Conservation (phyloP, 83 land plant species). For the Picea engelmannii region DNA sequence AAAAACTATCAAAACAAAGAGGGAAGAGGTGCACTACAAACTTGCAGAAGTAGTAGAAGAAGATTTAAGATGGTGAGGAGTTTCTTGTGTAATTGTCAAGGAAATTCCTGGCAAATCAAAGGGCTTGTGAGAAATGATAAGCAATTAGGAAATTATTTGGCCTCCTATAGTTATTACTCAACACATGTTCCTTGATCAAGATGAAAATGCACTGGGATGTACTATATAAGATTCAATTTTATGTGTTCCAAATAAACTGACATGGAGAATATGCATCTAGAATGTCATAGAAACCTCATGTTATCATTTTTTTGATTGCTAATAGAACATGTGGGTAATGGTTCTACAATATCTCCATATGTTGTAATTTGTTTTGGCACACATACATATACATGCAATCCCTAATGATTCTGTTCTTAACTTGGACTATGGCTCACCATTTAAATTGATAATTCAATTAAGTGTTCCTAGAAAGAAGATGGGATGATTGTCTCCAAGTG, state of each 20-base stretch:
- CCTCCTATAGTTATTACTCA: no score
- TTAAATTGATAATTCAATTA: background rate
- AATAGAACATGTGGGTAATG: background rate
- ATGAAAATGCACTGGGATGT: no score
- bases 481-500: no score
- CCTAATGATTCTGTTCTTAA: background rate
- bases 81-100: constrained; percentile 30
- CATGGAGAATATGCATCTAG: background rate
- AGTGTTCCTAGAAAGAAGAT: background rate
- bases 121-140: constrained; percentile 27
- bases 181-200: no score
- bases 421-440: no score
- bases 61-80: constrained; percentile 42
- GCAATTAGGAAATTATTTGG: constrained; percentile 49
- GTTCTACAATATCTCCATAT: background rate
- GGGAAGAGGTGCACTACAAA: constrained; percentile 51
- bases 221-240: background rate
- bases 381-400: background rate
- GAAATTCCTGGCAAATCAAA: constrained; percentile 60
- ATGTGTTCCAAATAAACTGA: background rate
- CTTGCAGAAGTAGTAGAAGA: constrained; percentile 55
- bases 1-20: constrained; percentile 43
- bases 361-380: background rate
- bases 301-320: background rate
- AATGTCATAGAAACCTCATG: background rate